Evolutionary conservation across 306 rosid genomes (phyloP).

Genomic region (Castanea sativa): DNA sequence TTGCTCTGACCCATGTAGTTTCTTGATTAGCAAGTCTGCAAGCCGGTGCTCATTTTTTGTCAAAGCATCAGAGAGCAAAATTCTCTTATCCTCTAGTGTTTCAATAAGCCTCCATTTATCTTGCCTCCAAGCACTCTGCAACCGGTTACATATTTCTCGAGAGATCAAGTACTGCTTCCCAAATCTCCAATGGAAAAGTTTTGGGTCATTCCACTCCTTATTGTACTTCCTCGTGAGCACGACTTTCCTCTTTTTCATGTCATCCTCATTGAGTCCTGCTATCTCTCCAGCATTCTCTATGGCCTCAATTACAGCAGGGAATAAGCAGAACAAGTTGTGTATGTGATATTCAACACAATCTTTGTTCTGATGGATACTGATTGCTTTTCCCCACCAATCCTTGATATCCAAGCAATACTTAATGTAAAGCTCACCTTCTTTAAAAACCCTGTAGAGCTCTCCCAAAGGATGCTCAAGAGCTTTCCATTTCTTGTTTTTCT

Average conservation of each 20-base stretch:
- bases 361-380: constrained; percentile 53
- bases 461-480: constrained; percentile 70
- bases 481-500: constrained; percentile 81
- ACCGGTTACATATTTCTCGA: constrained; percentile 45
- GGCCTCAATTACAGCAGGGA: constrained; percentile 82
- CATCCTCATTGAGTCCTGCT: constrained; percentile 65
- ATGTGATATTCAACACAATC: constrained; percentile 75
- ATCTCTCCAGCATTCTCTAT: constrained; percentile 73
- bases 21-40: constrained; percentile 51
- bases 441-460: constrained; percentile 71
- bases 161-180: constrained; percentile 93
- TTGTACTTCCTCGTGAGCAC: constrained; percentile 61
- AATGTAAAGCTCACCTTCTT: constrained; percentile 75
- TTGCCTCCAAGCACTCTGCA: constrained; percentile 69
- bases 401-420: constrained; percentile 64
- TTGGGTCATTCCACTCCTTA: constrained; percentile 73
- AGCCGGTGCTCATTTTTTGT: constrained; percentile 55
- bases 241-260: constrained; percentile 63
- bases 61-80: constrained; percentile 10
- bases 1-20: constrained; percentile 38
- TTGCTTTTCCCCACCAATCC: constrained; percentile 77
- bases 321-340: constrained; percentile 70
- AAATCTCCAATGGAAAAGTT: constrained; percentile 80
- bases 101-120: constrained; percentile 79
- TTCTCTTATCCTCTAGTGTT: constrained; percentile 49